Evolutionary conservation across 2,329 filamentous ascomycete species (phyloP).

Genomic region (Truncatella angustata): DNA sequence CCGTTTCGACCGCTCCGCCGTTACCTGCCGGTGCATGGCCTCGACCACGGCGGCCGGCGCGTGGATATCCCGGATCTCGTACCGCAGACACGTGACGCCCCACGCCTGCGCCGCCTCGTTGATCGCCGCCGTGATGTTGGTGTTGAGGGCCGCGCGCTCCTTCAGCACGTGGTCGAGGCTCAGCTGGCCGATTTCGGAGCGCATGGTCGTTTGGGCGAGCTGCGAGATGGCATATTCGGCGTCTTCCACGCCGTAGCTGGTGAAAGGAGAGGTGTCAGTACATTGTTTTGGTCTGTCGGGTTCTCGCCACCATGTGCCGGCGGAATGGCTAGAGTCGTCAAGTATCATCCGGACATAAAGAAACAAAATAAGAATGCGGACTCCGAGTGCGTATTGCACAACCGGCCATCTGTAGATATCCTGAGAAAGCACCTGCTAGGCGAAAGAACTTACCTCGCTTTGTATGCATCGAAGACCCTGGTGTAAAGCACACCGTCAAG

Average conservation of each 20-base stretch:
- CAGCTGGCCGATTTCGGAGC: conserved; percentile 94
- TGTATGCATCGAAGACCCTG: conserved; percentile 95
- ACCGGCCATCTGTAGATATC: too few species aligned
- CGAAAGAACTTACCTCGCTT: conserved; percentile 75
- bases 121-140: conserved; percentile 97
- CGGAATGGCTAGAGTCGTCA: too few species aligned
- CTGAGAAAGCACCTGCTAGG: too few species aligned
- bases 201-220: conserved; percentile 97
- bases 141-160: conserved; percentile 93
- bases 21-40: conserved; percentile 98
- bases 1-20: conserved; percentile 93
- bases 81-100: conserved; percentile 93
- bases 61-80: conserved; percentile 98
- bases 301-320: too few species aligned
- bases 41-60: conserved; percentile 90
- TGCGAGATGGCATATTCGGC: conserved; percentile 98
- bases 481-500: conserved; percentile 95
- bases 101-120: conserved; percentile 96
- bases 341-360: too few species aligned
- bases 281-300: too few species aligned
- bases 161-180: conserved; percentile 97
- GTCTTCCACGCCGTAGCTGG: conserved; percentile 94
- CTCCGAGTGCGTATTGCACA: too few species aligned
- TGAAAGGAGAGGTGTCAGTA: background rate
- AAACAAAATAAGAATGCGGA: too few species aligned